Evolutionary conservation across 2,329 filamentous ascomycete genomes (phyloP).

Genomic region (Colletotrichum spaethianum): DNA sequence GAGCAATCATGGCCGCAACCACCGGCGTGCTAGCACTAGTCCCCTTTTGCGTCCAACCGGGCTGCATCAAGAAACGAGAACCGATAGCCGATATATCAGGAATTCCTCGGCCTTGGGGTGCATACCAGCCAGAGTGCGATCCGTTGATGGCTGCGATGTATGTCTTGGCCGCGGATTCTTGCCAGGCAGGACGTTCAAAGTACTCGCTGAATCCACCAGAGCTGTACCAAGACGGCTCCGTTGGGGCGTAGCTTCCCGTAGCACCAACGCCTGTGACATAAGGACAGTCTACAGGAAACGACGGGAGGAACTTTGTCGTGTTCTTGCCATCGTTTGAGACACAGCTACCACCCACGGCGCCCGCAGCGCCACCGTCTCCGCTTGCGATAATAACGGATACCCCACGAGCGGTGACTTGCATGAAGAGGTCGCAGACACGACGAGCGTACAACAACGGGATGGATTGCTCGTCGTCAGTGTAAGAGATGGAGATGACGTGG

Average conservation of each 20-base stretch:
- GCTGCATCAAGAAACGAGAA: conserved; percentile 62
- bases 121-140: conserved; percentile 61
- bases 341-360: too few relatives aligned
- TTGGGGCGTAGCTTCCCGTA: conserved; percentile 48
- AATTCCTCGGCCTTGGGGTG: conserved; percentile 59
- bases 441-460: too few relatives aligned
- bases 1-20: conserved; percentile 58
- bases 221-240: conserved; percentile 52
- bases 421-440: too few relatives aligned
- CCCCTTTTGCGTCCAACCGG: conserved; percentile 46
- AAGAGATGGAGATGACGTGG: too few relatives aligned
- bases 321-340: neutral
- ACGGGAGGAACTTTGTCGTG: too few relatives aligned
- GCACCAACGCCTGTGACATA: too few relatives aligned
- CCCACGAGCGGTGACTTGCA: too few relatives aligned
- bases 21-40: conserved; percentile 56
- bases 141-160: conserved; percentile 58
- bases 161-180: conserved; percentile 51
- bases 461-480: too few relatives aligned
- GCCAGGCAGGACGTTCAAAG: conserved; percentile 59
- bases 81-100: conserved; percentile 64
- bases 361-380: too few relatives aligned
- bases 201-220: conserved; percentile 64
- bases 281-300: too few relatives aligned
- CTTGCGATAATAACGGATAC: too few relatives aligned